Evolutionary conservation across 2,329 filamentous ascomycete genomes (phyloP).

Genomic region (Mycosphaerella sp.): DNA sequence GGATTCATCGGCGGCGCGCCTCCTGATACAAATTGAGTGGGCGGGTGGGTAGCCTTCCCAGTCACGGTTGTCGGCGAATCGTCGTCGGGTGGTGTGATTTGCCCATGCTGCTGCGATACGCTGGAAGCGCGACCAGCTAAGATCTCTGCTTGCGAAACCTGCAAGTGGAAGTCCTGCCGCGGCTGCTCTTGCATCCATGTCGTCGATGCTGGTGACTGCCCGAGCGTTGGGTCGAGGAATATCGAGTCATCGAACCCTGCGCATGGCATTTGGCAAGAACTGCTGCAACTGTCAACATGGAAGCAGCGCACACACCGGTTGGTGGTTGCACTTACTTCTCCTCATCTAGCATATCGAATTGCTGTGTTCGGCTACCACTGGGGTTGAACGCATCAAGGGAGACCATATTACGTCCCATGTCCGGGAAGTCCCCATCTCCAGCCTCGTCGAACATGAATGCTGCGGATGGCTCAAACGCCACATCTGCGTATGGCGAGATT

Average conservation of each 20-base stretch:
- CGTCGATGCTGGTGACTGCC: slow-evolving; percentile 6
- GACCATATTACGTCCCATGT: slow-evolving; percentile 21
- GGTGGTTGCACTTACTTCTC: neutral
- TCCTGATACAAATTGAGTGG: neutral
- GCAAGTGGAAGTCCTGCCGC: slow-evolving; percentile 1
- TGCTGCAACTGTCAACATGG: neutral
- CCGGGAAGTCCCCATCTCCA: slow-evolving; percentile 18
- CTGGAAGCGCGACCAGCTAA: slow-evolving; percentile 16
- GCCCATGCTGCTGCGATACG: slow-evolving; percentile 30
- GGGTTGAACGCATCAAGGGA: slow-evolving; percentile 17
- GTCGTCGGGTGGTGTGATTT: slow-evolving; percentile 37
- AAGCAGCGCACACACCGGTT: neutral
- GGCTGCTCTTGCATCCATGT: slow-evolving; percentile 7
- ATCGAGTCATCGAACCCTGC: slow-evolving; percentile 5
- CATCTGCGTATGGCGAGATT: slow-evolving; percentile 17
- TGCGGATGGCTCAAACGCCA: slow-evolving; percentile 26
- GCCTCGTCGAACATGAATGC: slow-evolving; percentile 25
- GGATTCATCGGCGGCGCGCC: slow-evolving; percentile 12
- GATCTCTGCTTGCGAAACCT: slow-evolving; percentile 18
- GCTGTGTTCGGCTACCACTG: neutral
- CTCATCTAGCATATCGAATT: neutral
- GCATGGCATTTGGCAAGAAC: neutral
- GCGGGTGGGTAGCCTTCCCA: neutral
- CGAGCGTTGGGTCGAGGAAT: slow-evolving; percentile 9
- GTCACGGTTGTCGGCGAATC: slow-evolving; percentile 15